phyloP scores from a whole-genome alignment of 768 basidiomycete genomes.

The Collybia nuda region DNA sequence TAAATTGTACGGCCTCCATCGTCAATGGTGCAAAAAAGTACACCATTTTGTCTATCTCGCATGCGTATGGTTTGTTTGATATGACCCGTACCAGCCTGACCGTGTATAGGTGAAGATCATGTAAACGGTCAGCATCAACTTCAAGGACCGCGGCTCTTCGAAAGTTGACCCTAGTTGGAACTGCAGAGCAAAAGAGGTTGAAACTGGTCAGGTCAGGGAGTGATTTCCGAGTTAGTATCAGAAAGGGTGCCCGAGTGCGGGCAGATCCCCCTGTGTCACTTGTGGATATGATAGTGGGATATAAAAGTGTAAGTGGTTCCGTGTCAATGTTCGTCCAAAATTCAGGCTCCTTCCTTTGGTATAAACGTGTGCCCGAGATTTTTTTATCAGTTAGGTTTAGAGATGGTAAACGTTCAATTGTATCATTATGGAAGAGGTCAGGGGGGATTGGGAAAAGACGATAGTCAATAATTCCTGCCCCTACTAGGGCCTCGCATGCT shows the following conservation, averaged over 20 bases:
- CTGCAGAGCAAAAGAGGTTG: constrained; percentile 58
- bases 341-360: constrained; percentile 56
- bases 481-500: constrained; percentile 50
- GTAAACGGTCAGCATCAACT: constrained; percentile 44
- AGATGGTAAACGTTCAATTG: constrained; percentile 12
- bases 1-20: constrained; percentile 26
- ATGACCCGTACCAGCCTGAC: constrained; percentile 59
- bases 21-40: constrained; percentile 71
- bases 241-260: constrained; percentile 53
- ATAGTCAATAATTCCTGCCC: constrained; percentile 51
- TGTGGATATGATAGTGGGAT: constrained; percentile 54
- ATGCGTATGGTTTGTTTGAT: constrained; percentile 68
- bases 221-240: constrained; percentile 66
- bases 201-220: constrained; percentile 58
- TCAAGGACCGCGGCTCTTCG: constrained; percentile 48
- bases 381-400: constrained; percentile 19
- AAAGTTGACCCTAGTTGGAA: constrained; percentile 40
- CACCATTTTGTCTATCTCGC: constrained; percentile 49
- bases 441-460: constrained; percentile 42
- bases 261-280: constrained; percentile 26
- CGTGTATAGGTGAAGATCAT: constrained; percentile 60
- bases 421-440: constrained; percentile 7
- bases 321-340: constrained; percentile 59
- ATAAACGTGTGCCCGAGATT: constrained; percentile 46
- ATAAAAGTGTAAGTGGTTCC: constrained; percentile 36